These are phyloP conservation scores for Carnegiea gigantea DNA, from an alignment of 179 eudicot genomes.

Conservation along the genomic window DNA sequence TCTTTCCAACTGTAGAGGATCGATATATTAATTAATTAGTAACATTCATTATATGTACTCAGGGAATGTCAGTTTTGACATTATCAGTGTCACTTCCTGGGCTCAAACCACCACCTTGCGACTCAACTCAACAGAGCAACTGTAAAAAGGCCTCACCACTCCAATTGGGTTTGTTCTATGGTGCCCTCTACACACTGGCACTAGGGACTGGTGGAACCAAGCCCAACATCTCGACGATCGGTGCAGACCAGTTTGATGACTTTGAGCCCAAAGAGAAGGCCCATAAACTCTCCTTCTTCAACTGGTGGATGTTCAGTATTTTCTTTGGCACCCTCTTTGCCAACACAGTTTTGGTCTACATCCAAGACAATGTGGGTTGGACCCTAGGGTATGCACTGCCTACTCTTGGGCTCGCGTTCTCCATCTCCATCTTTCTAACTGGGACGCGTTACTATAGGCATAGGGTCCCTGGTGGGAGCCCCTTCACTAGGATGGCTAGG, in stretches of 20 bases:
- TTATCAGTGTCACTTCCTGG: conserved; percentile 65
- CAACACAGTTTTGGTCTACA: conserved; percentile 65
- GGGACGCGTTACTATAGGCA: conserved; percentile 73
- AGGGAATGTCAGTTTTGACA: conserved; percentile 77
- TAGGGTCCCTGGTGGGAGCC: conserved; percentile 62
- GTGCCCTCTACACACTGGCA: conserved; percentile 68
- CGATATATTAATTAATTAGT: too few species aligned
- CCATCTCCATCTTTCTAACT: conserved; percentile 53
- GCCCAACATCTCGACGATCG: conserved; percentile 82
- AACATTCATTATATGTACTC: background rate
- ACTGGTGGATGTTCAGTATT: conserved; percentile 89
- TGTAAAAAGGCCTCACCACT: conserved; percentile 47
- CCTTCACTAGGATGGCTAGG: conserved; percentile 73
- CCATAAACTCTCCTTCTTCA: conserved; percentile 77
- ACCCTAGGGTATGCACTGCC: conserved; percentile 75
- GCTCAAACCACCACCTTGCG: conserved; percentile 59
- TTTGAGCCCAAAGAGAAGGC: conserved; percentile 73
- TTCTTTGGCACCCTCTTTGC: conserved; percentile 76
- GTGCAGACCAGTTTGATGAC: conserved; percentile 78
- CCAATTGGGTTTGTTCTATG: conserved; percentile 54
- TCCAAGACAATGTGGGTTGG: conserved; percentile 89
- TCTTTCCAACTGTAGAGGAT: too few species aligned
- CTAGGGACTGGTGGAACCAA: conserved; percentile 83
- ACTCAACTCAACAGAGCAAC: conserved; percentile 25
- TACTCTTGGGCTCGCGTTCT: conserved; percentile 56